These are phyloP conservation scores for Heritiera fomes DNA, from an alignment of 345 rosid genomes.

Conservation along the genomic window DNA sequence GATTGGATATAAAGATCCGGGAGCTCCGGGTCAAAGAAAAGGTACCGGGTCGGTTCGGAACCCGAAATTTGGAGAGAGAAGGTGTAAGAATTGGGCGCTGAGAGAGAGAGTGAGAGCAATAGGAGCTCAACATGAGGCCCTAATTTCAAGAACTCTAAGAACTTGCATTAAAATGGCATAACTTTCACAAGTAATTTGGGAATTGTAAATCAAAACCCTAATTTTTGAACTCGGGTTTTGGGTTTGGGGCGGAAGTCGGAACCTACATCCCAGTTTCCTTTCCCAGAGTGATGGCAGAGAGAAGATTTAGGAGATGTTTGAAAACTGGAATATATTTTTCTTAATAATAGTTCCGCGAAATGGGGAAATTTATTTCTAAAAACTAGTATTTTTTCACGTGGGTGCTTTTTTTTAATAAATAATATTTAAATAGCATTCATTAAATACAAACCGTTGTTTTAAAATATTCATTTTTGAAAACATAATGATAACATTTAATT, in stretches of 20 bases:
- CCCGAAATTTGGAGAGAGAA: slow-evolving; percentile 49
- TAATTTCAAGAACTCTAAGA: slow-evolving; percentile 24
- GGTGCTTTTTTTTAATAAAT: no score
- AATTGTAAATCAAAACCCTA: not conserved
- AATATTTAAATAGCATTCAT: no score
- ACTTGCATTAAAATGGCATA: slow-evolving; percentile 24
- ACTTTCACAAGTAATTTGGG: not conserved
- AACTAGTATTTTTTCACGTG: no score
- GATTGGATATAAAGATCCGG: slow-evolving; percentile 42
- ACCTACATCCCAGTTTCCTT: not conserved
- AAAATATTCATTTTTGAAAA: no score
- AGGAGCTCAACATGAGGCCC: slow-evolving; percentile 74
- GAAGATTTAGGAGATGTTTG: not conserved
- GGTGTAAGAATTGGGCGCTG: slow-evolving; percentile 53
- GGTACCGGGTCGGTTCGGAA: slow-evolving; percentile 41
- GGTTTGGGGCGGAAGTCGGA: not conserved
- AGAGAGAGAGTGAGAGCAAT: slow-evolving; percentile 58
- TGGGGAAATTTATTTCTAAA: not conserved
- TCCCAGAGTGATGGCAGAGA: not conserved
- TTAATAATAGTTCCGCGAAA: not conserved
- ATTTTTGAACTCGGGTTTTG: not conserved
- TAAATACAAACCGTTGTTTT: no score
- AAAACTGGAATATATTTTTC: not conserved
- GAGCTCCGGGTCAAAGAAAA: slow-evolving; percentile 44
- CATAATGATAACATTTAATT: no score